Percentiles rank a stretch among this genome's conserved stretches.
phyloP scores from a whole-genome alignment of 805 yeast species.

The Zygoascus flipseniorum region DNA sequence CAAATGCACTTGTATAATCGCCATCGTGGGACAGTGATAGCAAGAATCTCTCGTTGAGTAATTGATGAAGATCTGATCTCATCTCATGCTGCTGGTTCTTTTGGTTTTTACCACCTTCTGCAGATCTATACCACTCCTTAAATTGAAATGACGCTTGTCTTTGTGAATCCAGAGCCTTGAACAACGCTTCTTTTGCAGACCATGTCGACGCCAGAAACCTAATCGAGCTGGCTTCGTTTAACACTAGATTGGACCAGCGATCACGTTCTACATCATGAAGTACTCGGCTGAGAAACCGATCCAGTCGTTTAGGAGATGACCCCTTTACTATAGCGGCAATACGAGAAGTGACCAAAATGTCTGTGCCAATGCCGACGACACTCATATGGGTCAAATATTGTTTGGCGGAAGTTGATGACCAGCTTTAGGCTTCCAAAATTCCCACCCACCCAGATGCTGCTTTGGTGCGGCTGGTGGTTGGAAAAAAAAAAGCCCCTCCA shows the following conservation, averaged over 20 bases:
- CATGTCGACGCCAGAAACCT: constrained; percentile 48
- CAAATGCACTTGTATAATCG: constrained; percentile 48
- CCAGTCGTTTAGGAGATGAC: constrained; percentile 28
- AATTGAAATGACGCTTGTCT: constrained; percentile 50
- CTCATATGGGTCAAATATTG: constrained; percentile 6
- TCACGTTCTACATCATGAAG: constrained; percentile 35
- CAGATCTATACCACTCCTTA: constrained; percentile 47
- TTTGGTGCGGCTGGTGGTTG: no score
- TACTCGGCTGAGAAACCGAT: constrained; percentile 38
- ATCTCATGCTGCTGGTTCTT: constrained; percentile 7
- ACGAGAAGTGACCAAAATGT: constrained; percentile 41
- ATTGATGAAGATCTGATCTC: constrained; percentile 4
- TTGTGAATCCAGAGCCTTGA: constrained; percentile 42
- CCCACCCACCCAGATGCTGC: no score
- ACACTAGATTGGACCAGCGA: not conserved
- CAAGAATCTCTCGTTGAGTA: constrained; percentile 39
- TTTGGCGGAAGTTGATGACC: no score
- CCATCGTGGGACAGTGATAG: constrained; percentile 60
- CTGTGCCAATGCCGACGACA: constrained; percentile 48
- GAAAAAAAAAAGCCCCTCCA: no score
- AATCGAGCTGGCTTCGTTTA: not conserved
- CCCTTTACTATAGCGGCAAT: constrained; percentile 35
- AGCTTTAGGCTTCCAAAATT: no score
- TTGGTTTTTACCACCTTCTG: constrained; percentile 18
- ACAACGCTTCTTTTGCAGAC: constrained; percentile 72